A percentile compares a stretch with the other conserved stretches of the same genome.
Evolutionary conservation across 2,329 filamentous ascomycete species (phyloP).

Genomic region (Metarhizium brunneum): DNA sequence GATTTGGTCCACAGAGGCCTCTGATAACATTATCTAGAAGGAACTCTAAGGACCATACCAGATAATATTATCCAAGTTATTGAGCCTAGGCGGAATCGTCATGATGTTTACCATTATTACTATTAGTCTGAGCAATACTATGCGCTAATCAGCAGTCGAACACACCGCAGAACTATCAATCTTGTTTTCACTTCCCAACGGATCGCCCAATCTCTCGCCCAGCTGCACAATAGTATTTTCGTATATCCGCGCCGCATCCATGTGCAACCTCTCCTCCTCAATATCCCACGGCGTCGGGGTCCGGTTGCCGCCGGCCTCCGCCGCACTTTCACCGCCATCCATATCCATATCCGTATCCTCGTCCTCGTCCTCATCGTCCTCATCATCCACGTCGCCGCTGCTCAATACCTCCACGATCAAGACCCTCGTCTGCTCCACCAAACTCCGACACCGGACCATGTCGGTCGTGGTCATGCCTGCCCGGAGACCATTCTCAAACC

Average conservation of each 20-base stretch:
- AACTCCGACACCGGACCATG: conserved; percentile 76
- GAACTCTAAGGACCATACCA: too few species aligned
- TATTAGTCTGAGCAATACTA: not conserved
- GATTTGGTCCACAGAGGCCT: too few species aligned
- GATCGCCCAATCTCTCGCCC: conserved; percentile 53
- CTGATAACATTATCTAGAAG: too few species aligned
- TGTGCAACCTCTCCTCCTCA: conserved; percentile 44
- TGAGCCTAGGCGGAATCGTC: not conserved
- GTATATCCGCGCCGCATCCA: conserved; percentile 70
- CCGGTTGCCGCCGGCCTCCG: conserved; percentile 1
- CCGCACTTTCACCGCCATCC: conserved; percentile 15
- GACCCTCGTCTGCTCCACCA: conserved; percentile 68
- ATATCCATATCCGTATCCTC: conserved; percentile 27
- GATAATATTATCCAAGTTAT: too few species aligned
- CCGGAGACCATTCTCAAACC: conserved; percentile 52
- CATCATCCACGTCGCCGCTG: conserved; percentile 27
- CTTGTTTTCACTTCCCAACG: conserved; percentile 13
- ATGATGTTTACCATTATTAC: not conserved
- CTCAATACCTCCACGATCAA: conserved; percentile 61
- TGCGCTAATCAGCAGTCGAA: not conserved
- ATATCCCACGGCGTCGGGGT: conserved; percentile 23
- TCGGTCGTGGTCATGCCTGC: conserved; percentile 69
- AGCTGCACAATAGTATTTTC: conserved; percentile 69
- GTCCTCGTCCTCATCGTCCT: conserved; percentile 27
- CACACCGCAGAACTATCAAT: conserved; percentile 3